Conservation (phyloP, 2,329 filamentous ascomycete species). For the Sporothrix brasiliensis region DNA sequence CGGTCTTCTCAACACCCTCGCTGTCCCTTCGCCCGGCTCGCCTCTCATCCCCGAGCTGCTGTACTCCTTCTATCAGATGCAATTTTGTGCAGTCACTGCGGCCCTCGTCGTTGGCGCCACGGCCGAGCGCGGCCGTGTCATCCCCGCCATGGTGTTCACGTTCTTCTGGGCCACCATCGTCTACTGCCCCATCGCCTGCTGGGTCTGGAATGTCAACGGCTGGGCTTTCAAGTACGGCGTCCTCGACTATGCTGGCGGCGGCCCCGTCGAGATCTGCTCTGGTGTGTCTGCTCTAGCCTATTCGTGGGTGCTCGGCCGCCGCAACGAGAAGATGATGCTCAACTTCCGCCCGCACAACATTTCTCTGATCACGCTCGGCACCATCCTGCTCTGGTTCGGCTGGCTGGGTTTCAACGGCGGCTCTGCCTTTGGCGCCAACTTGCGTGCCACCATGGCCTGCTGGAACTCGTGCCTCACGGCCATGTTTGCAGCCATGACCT, state of each 20-base stretch:
- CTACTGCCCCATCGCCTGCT: slow-evolving; percentile 95
- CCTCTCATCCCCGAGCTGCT: slow-evolving; percentile 86
- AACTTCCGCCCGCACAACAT: slow-evolving; percentile 99
- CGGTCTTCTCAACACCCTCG: slow-evolving; percentile 82
- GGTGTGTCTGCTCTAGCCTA: slow-evolving; percentile 93
- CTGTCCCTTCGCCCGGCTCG: slow-evolving; percentile 81
- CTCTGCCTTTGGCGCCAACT: slow-evolving; percentile 88
- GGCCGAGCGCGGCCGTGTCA: slow-evolving; percentile 87
- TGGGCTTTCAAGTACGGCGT: slow-evolving; percentile 92
- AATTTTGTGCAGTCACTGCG: slow-evolving; percentile 92
- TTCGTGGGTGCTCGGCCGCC: slow-evolving; percentile 90
- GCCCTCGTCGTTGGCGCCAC: slow-evolving; percentile 91
- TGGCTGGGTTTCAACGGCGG: slow-evolving; percentile 99
- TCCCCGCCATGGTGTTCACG: slow-evolving; percentile 92
- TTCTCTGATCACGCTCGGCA: slow-evolving; percentile 92
- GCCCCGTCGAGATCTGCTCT: slow-evolving; percentile 95
- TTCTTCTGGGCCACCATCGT: slow-evolving; percentile 97
- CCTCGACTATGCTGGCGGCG: slow-evolving; percentile 93
- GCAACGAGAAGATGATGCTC: slow-evolving; percentile 99
- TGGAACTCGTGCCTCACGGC: slow-evolving; percentile 97
- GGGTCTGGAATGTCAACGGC: slow-evolving; percentile 93
- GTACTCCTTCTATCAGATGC: slow-evolving; percentile 97
- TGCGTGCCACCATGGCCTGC: slow-evolving; percentile 92
- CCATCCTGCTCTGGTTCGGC: slow-evolving; percentile 95
- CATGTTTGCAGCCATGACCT: slow-evolving; percentile 88